These are phyloP conservation scores for Nannochloropsis oceanica DNA, from an alignment of 108 stramenopile genomes.

Conservation along the genomic window DNA sequence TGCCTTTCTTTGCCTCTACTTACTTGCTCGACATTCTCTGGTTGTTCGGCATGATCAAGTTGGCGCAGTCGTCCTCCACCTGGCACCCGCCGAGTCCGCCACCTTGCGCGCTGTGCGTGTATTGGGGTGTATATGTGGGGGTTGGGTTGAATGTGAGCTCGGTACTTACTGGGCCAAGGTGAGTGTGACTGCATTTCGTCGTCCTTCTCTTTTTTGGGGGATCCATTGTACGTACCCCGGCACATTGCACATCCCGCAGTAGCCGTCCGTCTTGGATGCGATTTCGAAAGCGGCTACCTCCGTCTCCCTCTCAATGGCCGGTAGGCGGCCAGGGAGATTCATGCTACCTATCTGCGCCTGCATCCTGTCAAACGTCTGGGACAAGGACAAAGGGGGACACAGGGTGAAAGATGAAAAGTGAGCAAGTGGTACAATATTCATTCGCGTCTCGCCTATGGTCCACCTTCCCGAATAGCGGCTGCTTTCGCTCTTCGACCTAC, in stretches of 20 bases:
- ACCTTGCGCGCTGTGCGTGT: not conserved
- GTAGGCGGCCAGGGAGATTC: too few relatives aligned
- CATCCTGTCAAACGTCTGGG: too few relatives aligned
- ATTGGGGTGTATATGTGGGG: not conserved
- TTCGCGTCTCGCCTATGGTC: too few relatives aligned
- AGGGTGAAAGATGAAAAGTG: too few relatives aligned
- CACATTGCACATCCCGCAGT: not conserved
- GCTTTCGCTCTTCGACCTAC: too few relatives aligned
- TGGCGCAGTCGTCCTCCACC: not conserved
- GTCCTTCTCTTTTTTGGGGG: not conserved
- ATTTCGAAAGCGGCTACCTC: not conserved
- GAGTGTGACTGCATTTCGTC: not conserved
- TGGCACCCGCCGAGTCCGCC: not conserved
- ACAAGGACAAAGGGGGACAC: too few relatives aligned
- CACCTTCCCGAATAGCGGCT: too few relatives aligned
- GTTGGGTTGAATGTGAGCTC: not conserved
- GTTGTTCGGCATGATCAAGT: not conserved
- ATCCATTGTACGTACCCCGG: not conserved
- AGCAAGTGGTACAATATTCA: too few relatives aligned
- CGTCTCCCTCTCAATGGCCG: too few relatives aligned
- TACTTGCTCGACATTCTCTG: not conserved
- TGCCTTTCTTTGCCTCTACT: too few relatives aligned
- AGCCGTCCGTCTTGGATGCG: not conserved
- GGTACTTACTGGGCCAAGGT: not conserved
- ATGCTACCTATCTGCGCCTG: too few relatives aligned